phyloP scores from a whole-genome alignment of 805 yeast species.

The Yamadazyma kitorensis region DNA sequence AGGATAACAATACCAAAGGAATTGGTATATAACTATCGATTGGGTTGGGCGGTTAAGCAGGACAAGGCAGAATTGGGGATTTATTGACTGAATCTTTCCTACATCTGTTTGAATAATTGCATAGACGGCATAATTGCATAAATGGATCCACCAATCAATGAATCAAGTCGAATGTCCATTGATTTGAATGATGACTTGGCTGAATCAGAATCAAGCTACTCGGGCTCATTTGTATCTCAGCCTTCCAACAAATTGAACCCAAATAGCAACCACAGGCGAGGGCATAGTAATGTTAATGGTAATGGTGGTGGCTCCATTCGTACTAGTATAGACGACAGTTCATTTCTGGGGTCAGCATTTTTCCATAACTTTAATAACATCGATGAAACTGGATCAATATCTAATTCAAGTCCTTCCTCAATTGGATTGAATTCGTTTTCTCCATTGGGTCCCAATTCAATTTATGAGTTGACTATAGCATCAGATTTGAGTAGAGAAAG shows the following conservation, averaged over 20 bases:
- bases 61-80: no score
- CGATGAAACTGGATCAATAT: slow-evolving; percentile 13
- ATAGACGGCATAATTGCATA: no score
- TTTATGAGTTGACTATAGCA: slow-evolving; percentile 70
- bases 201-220: slow-evolving; percentile 11
- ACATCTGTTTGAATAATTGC: no score
- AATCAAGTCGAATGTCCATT: slow-evolving; percentile 11
- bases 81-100: no score
- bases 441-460: slow-evolving; percentile 71
- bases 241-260: slow-evolving; percentile 1
- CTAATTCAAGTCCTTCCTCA: background rate
- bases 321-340: slow-evolving; percentile 31
- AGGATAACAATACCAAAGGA: no score
- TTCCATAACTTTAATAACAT: slow-evolving; percentile 18
- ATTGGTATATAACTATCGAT: no score
- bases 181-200: slow-evolving; percentile 34
- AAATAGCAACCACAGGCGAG: background rate
- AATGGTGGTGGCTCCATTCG: slow-evolving; percentile 16
- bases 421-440: slow-evolving; percentile 26
- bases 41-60: no score
- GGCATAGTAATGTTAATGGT: background rate
- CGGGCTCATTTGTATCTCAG: slow-evolving; percentile 12
- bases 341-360: slow-evolving; percentile 26
- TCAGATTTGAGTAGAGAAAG: slow-evolving; percentile 46
- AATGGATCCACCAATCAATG: no score